A percentile compares a stretch with the other conserved stretches of the same genome.
Evolutionary conservation across 129 eudicot species (phyloP).

Genomic region (Escallonia rubra): DNA sequence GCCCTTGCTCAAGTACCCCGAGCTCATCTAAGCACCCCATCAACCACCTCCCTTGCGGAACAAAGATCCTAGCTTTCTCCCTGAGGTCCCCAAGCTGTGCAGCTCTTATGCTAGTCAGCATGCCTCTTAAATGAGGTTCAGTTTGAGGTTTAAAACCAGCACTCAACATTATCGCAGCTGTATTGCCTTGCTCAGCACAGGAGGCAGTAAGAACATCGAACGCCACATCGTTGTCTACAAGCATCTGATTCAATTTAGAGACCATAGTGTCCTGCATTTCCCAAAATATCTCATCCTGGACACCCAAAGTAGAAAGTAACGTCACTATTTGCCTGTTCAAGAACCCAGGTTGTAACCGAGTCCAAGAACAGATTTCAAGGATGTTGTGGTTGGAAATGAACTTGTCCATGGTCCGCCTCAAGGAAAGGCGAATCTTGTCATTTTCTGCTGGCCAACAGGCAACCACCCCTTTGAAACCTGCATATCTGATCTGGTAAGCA

Average conservation of each 20-base stretch:
- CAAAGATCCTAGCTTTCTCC: conserved; percentile 45
- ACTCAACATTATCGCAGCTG: conserved; percentile 47
- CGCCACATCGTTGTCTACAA: conserved; percentile 31
- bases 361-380: conserved; percentile 51
- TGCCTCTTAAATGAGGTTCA: conserved; percentile 43
- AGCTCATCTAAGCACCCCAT: conserved; percentile 52
- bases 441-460: conserved; percentile 54
- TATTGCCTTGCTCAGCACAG: conserved; percentile 39
- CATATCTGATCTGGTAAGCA: conserved; percentile 69
- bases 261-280: conserved; percentile 42
- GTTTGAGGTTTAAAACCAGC: conserved; percentile 59
- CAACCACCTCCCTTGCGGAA: conserved; percentile 47
- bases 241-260: conserved; percentile 28
- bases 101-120: conserved; percentile 50
- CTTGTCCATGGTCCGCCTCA: conserved; percentile 60
- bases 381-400: conserved; percentile 46
- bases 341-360: conserved; percentile 44
- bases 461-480: conserved; percentile 69
- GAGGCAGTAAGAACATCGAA: conserved; percentile 37
- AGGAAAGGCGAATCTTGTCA: conserved; percentile 14
- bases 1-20: conserved; percentile 37
- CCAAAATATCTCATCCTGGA: conserved; percentile 37
- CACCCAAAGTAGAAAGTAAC: conserved; percentile 36
- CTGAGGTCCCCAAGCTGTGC: conserved; percentile 47
- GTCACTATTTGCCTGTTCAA: conserved; percentile 56